These are phyloP conservation scores for Vigna reflexopilosa DNA, from an alignment of 306 rosid species.

Conservation along the genomic window DNA sequence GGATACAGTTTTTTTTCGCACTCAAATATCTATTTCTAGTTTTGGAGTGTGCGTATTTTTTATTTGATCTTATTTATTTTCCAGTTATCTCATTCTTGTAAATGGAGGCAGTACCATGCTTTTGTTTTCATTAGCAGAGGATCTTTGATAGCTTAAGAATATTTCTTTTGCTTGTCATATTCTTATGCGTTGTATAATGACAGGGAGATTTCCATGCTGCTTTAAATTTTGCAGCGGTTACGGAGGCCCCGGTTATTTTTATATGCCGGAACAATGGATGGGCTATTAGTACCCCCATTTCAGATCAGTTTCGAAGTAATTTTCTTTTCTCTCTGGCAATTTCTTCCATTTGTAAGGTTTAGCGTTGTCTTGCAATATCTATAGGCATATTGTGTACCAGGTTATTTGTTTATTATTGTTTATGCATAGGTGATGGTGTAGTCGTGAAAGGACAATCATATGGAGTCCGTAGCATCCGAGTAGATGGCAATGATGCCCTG, in stretches of 20 bases:
- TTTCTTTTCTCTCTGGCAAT: constrained; percentile 21
- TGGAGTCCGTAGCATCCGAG: constrained; percentile 85
- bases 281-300: constrained; percentile 97
- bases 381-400: constrained; percentile 34
- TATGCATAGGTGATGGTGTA: constrained; percentile 81
- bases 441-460: constrained; percentile 86
- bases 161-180: constrained; percentile 15
- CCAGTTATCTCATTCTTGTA: neutral
- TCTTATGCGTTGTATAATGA: constrained; percentile 39
- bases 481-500: constrained; percentile 92
- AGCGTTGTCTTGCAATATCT: constrained; percentile 34
- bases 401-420: constrained; percentile 36
- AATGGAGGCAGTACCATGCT: constrained; percentile 1
- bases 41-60: neutral
- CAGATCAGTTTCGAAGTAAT: constrained; percentile 94
- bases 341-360: constrained; percentile 24
- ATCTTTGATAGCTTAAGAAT: neutral
- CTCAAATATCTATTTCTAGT: neutral
- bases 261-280: constrained; percentile 98
- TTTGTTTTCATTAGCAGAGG: constrained; percentile 34
- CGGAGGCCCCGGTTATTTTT: constrained; percentile 89
- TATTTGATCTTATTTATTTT: neutral
- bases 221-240: constrained; percentile 89
- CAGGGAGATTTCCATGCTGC: constrained; percentile 99
- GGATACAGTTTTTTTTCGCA: neutral